Evolutionary conservation across 2,329 filamentous ascomycete genomes (phyloP).

Genomic region (Fusarium longipes): DNA sequence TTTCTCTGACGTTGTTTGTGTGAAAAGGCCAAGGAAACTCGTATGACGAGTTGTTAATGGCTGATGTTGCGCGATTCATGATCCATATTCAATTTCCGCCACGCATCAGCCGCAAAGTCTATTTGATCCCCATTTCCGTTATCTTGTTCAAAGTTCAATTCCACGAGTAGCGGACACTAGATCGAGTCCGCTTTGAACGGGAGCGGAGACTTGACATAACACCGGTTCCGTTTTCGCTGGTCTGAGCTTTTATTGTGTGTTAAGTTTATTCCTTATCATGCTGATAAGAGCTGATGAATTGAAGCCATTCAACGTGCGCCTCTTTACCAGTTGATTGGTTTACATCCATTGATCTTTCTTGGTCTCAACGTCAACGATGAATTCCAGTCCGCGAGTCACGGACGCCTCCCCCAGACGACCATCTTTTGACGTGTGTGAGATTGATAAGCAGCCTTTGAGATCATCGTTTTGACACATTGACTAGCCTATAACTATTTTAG

Average conservation of each 20-base stretch:
- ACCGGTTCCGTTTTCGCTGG: background rate
- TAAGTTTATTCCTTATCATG: no score
- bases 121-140: background rate
- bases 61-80: background rate
- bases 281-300: background rate
- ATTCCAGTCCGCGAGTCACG: background rate
- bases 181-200: background rate
- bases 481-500: background rate
- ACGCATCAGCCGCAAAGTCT: background rate
- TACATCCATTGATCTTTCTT: background rate
- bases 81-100: background rate
- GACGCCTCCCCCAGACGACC: background rate
- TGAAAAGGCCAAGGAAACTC: background rate
- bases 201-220: background rate
- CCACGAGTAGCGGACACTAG: background rate
- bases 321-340: background rate
- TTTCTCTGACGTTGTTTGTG: background rate
- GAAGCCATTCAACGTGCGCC: background rate
- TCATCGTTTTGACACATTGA: no score
- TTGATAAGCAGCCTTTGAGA: background rate
- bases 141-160: background rate
- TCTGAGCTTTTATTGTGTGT: background rate
- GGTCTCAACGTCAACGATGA: background rate
- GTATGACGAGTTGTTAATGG: background rate
- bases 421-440: background rate